Percentiles rank a stretch among this genome's conserved stretches.
Evolutionary conservation across 2,329 filamentous ascomycete genomes (phyloP).

Genomic region (Diaporthe helianthi): DNA sequence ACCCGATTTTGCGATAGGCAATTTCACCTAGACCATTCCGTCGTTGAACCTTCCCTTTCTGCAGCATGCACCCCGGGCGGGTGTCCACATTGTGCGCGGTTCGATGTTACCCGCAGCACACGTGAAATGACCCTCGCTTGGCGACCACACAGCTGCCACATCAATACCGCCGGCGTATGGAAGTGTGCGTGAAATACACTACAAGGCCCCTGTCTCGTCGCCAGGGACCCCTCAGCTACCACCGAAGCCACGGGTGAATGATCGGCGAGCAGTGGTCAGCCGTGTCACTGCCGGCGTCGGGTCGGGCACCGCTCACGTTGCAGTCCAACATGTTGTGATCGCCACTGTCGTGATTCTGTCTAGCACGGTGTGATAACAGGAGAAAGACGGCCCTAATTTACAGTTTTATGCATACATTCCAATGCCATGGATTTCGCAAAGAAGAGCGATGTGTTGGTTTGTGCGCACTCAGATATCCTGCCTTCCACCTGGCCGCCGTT

Average conservation of each 20-base stretch:
- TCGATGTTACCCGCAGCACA: conserved; percentile 4
- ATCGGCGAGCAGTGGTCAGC: not conserved
- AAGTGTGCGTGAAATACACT: not conserved
- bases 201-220: not conserved
- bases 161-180: not conserved
- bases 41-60: conserved; percentile 1
- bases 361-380: conserved; percentile 15
- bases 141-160: conserved; percentile 3
- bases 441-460: not conserved
- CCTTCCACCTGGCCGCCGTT: conserved; percentile 4
- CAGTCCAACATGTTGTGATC: conserved; percentile 16
- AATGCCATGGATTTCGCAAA: not conserved
- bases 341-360: conserved; percentile 18
- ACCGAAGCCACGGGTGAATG: not conserved
- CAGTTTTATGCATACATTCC: not conserved
- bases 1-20: conserved; percentile 19
- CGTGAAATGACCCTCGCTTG: conserved; percentile 23
- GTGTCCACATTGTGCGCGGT: not conserved
- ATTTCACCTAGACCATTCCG: conserved; percentile 9
- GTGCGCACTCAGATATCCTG: not conserved
- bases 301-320: conserved; percentile 17
- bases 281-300: conserved; percentile 15
- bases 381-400: not conserved
- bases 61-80: conserved; percentile 18
- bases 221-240: not conserved